phyloP scores from a whole-genome alignment of 1,139 yeast genomes.

The Eremothecium sinecaudum region DNA sequence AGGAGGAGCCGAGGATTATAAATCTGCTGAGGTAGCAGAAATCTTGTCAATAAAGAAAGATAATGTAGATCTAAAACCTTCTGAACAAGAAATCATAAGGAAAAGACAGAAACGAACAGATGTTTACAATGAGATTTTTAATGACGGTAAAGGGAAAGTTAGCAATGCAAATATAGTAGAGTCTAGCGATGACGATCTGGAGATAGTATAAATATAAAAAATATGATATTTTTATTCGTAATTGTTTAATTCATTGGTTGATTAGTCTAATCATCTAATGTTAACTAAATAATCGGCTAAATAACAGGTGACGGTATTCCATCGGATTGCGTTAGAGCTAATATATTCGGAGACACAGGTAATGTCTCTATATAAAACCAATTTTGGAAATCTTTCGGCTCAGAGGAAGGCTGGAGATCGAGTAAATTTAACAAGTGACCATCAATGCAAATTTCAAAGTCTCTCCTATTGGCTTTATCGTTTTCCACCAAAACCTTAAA shows the following conservation, averaged over 20 bases:
- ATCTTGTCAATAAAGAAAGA: constrained; percentile 30
- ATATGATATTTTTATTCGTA: too few relatives aligned
- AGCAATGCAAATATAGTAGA: not conserved
- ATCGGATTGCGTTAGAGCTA: too few relatives aligned
- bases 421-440: constrained; percentile 32
- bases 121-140: constrained; percentile 15
- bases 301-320: too few relatives aligned
- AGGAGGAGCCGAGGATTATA: constrained; percentile 10
- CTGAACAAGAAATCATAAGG: constrained; percentile 24
- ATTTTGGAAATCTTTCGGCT: not conserved
- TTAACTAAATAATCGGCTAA: too few relatives aligned
- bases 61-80: constrained; percentile 27
- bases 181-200: constrained; percentile 8
- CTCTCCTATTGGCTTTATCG: constrained; percentile 16
- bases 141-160: constrained; percentile 7
- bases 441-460: constrained; percentile 46
- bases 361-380: too few relatives aligned
- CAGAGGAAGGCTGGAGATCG: constrained; percentile 7
- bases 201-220: constrained; percentile 3
- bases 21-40: constrained; percentile 23
- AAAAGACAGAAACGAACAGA: constrained; percentile 23
- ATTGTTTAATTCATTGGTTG: too few relatives aligned
- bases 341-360: too few relatives aligned
- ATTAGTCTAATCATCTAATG: too few relatives aligned
- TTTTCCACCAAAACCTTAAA: constrained; percentile 30